Conservation (phyloP, 179 eudicot species). For the Sideroxylon spinosum region DNA sequence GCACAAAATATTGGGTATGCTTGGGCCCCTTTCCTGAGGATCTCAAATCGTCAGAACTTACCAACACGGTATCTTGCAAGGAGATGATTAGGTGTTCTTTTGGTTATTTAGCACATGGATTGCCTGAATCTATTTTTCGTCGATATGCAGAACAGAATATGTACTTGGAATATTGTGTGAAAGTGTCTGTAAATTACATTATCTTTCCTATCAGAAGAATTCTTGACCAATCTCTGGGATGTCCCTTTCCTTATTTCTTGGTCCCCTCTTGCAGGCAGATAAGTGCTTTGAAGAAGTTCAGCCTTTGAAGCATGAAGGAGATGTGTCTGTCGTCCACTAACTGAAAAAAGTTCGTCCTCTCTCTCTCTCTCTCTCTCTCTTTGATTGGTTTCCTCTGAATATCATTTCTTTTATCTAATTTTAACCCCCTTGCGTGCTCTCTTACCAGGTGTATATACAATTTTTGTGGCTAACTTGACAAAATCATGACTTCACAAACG, state of each 20-base stretch:
- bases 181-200: constrained; percentile 4
- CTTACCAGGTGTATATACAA: constrained; percentile 29
- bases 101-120: not conserved
- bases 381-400: constrained; percentile 1
- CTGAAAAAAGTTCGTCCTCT: constrained; percentile 26
- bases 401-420: constrained; percentile 6
- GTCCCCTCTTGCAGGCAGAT: constrained; percentile 26
- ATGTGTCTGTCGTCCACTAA: constrained; percentile 23
- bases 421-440: constrained; percentile 12
- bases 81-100: too few relatives aligned
- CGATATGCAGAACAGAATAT: not conserved
- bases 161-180: constrained; percentile 2
- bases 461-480: constrained; percentile 19
- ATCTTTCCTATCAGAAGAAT: not conserved
- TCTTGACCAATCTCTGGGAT: not conserved
- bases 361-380: constrained; percentile 11
- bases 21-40: not conserved
- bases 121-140: too few relatives aligned
- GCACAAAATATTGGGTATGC: not conserved
- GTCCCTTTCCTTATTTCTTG: constrained; percentile 10
- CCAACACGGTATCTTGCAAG: not conserved
- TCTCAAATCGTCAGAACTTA: not conserved
- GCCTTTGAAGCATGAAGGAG: constrained; percentile 32
- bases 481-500: not conserved
- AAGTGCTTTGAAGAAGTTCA: constrained; percentile 20